phyloP scores from a whole-genome alignment of 805 yeast species.

The Starmera caribaea region DNA sequence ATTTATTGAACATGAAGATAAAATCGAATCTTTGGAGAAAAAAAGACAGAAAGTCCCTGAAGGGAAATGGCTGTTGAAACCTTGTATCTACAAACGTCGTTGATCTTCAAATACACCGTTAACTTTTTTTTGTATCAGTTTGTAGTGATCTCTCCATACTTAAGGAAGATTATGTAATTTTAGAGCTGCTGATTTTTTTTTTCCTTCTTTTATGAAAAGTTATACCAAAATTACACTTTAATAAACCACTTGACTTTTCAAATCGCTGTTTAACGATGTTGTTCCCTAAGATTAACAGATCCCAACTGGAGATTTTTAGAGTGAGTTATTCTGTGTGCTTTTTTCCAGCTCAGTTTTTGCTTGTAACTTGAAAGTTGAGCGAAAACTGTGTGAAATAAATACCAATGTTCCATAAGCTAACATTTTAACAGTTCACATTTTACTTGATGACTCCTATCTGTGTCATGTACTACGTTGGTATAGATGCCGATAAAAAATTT shows the following conservation, averaged over 20 bases:
- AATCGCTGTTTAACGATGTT: slow-evolving; percentile 1
- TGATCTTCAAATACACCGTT: slow-evolving; percentile 17
- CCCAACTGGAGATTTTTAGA: slow-evolving; percentile 45
- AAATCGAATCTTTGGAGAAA: slow-evolving; percentile 46
- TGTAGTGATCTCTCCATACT: too few species aligned
- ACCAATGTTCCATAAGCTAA: slow-evolving; percentile 1
- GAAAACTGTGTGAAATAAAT: too few species aligned
- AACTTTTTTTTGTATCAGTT: too few species aligned
- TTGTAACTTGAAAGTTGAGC: slow-evolving; percentile 1
- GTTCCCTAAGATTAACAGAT: slow-evolving; percentile 28
- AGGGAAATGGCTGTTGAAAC: slow-evolving; percentile 86
- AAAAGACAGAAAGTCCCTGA: slow-evolving; percentile 53
- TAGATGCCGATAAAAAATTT: slow-evolving; percentile 80
- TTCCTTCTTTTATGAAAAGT: not conserved
- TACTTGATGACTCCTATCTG: slow-evolving; percentile 78
- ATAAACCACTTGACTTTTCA: too few species aligned
- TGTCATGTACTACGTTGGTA: slow-evolving; percentile 91
- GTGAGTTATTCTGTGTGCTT: slow-evolving; percentile 20
- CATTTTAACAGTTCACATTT: slow-evolving; percentile 50
- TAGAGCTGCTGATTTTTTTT: not conserved
- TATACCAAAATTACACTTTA: not conserved
- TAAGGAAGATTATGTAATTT: too few species aligned
- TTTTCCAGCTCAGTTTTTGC: not conserved
- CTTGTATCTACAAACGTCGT: slow-evolving; percentile 91
- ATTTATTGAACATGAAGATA: slow-evolving; percentile 63